phyloP scores from a whole-genome alignment of 1,139 yeast genomes.

The Diutina siamensis region DNA sequence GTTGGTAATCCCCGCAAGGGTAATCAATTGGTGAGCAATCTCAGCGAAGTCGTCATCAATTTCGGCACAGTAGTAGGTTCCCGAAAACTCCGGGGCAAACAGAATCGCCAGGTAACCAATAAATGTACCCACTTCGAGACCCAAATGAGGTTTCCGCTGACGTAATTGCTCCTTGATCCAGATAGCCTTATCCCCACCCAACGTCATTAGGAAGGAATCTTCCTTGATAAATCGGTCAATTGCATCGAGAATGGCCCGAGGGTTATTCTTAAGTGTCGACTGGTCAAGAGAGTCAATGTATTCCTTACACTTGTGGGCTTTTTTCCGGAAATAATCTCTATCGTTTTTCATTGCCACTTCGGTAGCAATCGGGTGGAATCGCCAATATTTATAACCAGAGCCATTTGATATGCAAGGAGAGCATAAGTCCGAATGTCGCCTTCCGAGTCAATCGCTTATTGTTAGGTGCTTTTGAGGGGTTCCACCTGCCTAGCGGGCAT shows the following conservation, averaged over 20 bases:
- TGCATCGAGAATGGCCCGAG: conserved; percentile 1
- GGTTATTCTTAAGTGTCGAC: neutral
- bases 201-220: conserved; percentile 14
- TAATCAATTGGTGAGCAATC: conserved; percentile 20
- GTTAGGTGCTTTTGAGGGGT: too few relatives aligned
- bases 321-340: neutral
- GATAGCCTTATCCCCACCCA: conserved; percentile 26
- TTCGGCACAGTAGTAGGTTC: conserved; percentile 30
- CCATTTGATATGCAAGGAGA: too few relatives aligned
- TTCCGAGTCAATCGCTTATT: too few relatives aligned
- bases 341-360: neutral
- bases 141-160: conserved; percentile 18
- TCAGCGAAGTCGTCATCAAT: conserved; percentile 20
- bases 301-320: neutral
- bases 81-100: conserved; percentile 19
- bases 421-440: too few relatives aligned
- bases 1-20: conserved; percentile 25
- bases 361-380: too few relatives aligned
- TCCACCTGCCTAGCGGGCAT: too few relatives aligned
- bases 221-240: conserved; percentile 1
- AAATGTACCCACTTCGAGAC: conserved; percentile 34
- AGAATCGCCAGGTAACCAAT: conserved; percentile 34
- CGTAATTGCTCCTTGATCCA: conserved; percentile 17
- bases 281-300: conserved; percentile 1
- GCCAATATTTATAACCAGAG: too few relatives aligned